A percentile compares a stretch with the other conserved stretches of the same genome.
phyloP scores from a whole-genome alignment of 257 asterid genomes.

The Marsdenia floribunda region DNA sequence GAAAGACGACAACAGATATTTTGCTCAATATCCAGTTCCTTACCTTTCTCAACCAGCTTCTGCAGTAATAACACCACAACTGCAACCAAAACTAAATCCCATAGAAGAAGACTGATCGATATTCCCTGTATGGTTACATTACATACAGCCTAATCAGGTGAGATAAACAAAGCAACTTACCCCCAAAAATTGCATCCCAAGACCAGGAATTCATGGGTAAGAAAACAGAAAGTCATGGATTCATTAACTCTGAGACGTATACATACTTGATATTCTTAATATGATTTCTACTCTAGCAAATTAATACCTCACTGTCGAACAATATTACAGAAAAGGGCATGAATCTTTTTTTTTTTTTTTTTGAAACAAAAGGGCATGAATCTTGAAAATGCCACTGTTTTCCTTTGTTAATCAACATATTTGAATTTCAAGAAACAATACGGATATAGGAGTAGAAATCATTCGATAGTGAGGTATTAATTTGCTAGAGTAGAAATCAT shows the following conservation, averaged over 20 bases:
- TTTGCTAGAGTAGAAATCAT: background rate
- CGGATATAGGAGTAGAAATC: background rate
- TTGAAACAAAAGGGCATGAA: background rate
- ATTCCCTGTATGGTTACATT: constrained; percentile 6
- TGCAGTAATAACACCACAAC: background rate
- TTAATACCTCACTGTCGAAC: background rate
- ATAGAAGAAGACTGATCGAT: background rate
- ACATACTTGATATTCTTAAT: background rate
- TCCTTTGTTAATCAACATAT: background rate
- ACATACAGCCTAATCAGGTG: background rate
- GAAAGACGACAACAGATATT: background rate
- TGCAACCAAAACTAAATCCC: constrained; percentile 10
- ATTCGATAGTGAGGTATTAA: background rate
- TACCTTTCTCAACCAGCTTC: constrained; percentile 26
- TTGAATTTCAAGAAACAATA: background rate
- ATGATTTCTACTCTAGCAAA: background rate
- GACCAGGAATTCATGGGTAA: background rate
- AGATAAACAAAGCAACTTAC: background rate
- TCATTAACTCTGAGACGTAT: background rate
- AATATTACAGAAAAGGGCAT: background rate
- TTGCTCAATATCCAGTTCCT: background rate
- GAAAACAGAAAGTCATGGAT: background rate
- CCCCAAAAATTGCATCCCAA: background rate
- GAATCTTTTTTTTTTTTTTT: too few species aligned
- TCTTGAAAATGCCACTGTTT: background rate